phyloP scores from a whole-genome alignment of 2,329 filamentous ascomycete species.

The Aspergillus hiratsukae region DNA sequence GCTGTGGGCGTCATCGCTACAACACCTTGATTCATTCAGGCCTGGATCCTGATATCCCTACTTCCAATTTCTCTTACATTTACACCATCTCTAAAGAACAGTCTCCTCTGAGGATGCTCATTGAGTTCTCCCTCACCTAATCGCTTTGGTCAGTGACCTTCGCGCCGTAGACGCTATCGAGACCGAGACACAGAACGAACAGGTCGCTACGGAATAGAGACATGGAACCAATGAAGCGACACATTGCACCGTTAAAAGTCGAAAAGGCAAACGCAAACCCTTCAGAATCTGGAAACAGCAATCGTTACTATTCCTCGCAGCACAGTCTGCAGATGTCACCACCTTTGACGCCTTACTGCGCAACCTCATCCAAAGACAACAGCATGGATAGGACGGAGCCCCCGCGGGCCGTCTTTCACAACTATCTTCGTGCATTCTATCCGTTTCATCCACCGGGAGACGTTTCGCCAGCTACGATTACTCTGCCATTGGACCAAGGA shows the following conservation, averaged over 20 bases:
- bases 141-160: constrained; percentile 28
- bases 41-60: not conserved
- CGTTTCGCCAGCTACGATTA: constrained; percentile 79
- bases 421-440: constrained; percentile 91
- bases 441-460: constrained; percentile 78
- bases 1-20: not conserved
- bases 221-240: constrained; percentile 33
- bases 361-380: constrained; percentile 54
- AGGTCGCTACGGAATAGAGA: constrained; percentile 12
- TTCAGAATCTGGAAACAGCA: constrained; percentile 5
- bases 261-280: constrained; percentile 28
- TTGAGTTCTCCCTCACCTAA: constrained; percentile 23
- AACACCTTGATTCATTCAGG: not conserved
- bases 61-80: not conserved
- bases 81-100: not conserved
- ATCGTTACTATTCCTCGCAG: constrained; percentile 23
- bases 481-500: constrained; percentile 79
- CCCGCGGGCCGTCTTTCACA: constrained; percentile 71
- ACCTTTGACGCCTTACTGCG: constrained; percentile 61
- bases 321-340: constrained; percentile 63
- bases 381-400: constrained; percentile 42
- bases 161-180: constrained; percentile 9
- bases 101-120: constrained; percentile 23
- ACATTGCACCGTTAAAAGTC: constrained; percentile 37
- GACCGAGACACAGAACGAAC: not conserved